phyloP scores from a whole-genome alignment of 768 basidiomycete species.

The Hirschioporus abietinus region DNA sequence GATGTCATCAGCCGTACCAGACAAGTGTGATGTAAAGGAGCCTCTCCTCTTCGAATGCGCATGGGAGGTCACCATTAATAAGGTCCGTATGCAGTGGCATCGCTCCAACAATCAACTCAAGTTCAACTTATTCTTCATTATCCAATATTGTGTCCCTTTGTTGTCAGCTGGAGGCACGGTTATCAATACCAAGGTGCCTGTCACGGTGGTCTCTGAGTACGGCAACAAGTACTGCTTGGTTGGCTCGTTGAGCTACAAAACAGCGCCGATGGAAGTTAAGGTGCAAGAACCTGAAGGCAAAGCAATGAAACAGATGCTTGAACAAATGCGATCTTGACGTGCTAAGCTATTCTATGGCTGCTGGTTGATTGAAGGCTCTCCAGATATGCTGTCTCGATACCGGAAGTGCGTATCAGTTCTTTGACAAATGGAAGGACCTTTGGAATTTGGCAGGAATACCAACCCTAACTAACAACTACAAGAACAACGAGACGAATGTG shows the following conservation, averaged over 20 bases:
- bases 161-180: slow-evolving; percentile 88
- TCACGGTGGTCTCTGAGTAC: slow-evolving; percentile 94
- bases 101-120: background rate
- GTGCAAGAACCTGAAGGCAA: slow-evolving; percentile 82
- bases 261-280: slow-evolving; percentile 98
- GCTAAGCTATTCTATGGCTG: slow-evolving; percentile 93
- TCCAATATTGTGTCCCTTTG: background rate
- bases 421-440: slow-evolving; percentile 99
- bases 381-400: slow-evolving; percentile 95
- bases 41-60: too few relatives aligned
- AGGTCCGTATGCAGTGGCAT: slow-evolving; percentile 17
- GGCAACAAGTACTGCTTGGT: slow-evolving; percentile 94
- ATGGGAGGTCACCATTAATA: slow-evolving; percentile 99
- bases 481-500: slow-evolving; percentile 99
- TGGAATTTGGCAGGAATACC: slow-evolving; percentile 99
- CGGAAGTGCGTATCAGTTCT: slow-evolving; percentile 73
- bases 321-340: slow-evolving; percentile 82
- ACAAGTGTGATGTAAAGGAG: slow-evolving; percentile 73
- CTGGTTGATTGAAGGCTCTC: slow-evolving; percentile 97
- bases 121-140: background rate
- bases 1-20: slow-evolving; percentile 3
- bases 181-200: slow-evolving; percentile 98
- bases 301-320: slow-evolving; percentile 66
- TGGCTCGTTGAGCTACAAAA: slow-evolving; percentile 97
- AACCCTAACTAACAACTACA: slow-evolving; percentile 91